Evolutionary conservation across 805 yeast genomes (phyloP).

Genomic region (Yamadazyma sp.): DNA sequence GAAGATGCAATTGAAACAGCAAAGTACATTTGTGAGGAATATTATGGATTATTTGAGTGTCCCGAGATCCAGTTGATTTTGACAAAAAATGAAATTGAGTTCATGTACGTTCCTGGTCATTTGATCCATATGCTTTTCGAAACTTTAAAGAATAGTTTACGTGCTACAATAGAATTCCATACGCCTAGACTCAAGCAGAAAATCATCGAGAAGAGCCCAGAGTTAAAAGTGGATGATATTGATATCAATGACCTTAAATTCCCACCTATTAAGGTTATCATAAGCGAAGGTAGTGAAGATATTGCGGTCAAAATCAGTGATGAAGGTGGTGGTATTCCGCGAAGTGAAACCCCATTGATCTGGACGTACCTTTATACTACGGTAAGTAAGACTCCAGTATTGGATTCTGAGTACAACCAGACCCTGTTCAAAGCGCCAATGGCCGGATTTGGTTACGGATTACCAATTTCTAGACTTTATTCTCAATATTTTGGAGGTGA

Average conservation of each 20-base stretch:
- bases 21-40: slow-evolving; percentile 85
- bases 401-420: slow-evolving; percentile 58
- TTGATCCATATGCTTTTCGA: slow-evolving; percentile 89
- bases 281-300: slow-evolving; percentile 86
- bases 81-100: slow-evolving; percentile 65
- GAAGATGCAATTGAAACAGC: slow-evolving; percentile 90
- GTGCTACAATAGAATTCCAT: slow-evolving; percentile 87
- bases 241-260: slow-evolving; percentile 64
- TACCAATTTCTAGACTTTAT: slow-evolving; percentile 81
- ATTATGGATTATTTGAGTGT: slow-evolving; percentile 82
- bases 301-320: slow-evolving; percentile 88
- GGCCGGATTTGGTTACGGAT: slow-evolving; percentile 93
- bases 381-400: slow-evolving; percentile 66
- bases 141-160: slow-evolving; percentile 77
- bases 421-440: slow-evolving; percentile 81
- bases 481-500: slow-evolving; percentile 93
- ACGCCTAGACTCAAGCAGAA: slow-evolving; percentile 47
- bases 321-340: slow-evolving; percentile 92
- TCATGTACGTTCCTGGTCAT: slow-evolving; percentile 94
- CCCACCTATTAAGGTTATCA: slow-evolving; percentile 84
- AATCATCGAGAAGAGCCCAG: slow-evolving; percentile 43
- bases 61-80: slow-evolving; percentile 81
- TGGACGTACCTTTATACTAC: slow-evolving; percentile 94
- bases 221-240: slow-evolving; percentile 32
- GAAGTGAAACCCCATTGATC: slow-evolving; percentile 77